Conservation (phyloP, 2,329 filamentous ascomycete genomes). For the Monosporascus sp. region DNA sequence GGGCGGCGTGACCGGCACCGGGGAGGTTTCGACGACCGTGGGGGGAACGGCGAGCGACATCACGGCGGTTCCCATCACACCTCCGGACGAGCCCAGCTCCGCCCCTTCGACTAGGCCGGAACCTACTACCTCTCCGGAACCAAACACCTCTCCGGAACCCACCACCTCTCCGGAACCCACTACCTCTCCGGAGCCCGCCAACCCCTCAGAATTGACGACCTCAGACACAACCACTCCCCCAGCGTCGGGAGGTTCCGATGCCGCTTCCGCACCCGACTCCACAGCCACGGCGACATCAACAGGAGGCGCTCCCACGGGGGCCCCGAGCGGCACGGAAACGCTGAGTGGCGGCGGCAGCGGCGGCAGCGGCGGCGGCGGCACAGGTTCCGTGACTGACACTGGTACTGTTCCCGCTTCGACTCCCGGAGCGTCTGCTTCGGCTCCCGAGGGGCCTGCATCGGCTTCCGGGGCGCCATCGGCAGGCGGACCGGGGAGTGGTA, state of each 20-base stretch:
- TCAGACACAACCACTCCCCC: not conserved
- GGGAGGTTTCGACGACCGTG: slow-evolving; percentile 6
- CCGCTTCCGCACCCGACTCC: not conserved
- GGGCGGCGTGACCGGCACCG: slow-evolving; percentile 9
- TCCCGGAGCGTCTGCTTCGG: too few relatives aligned
- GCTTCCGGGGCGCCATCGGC: too few relatives aligned
- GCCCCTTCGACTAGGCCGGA: slow-evolving; percentile 2
- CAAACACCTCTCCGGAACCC: slow-evolving; percentile 7
- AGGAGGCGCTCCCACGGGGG: slow-evolving; percentile 2
- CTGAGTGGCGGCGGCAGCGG: not conserved
- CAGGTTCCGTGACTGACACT: too few relatives aligned
- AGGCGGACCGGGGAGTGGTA: too few relatives aligned
- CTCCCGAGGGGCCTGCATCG: too few relatives aligned
- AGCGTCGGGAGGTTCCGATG: not conserved
- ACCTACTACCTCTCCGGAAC: slow-evolving; percentile 2
- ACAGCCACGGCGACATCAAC: not conserved
- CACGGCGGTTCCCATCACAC: slow-evolving; percentile 8
- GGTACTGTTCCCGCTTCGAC: too few relatives aligned
- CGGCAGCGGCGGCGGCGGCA: not conserved
- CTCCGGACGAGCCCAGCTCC: slow-evolving; percentile 9
- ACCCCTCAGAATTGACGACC: slow-evolving; percentile 1
- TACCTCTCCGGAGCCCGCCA: slow-evolving; percentile 4
- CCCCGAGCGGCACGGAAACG: not conserved
- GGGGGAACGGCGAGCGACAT: slow-evolving; percentile 11
- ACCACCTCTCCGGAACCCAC: slow-evolving; percentile 3